These are phyloP conservation scores for Syncephalastrum sp. DNA, from an alignment of 371 early-diverging fungal species.

Conservation along the genomic window DNA sequence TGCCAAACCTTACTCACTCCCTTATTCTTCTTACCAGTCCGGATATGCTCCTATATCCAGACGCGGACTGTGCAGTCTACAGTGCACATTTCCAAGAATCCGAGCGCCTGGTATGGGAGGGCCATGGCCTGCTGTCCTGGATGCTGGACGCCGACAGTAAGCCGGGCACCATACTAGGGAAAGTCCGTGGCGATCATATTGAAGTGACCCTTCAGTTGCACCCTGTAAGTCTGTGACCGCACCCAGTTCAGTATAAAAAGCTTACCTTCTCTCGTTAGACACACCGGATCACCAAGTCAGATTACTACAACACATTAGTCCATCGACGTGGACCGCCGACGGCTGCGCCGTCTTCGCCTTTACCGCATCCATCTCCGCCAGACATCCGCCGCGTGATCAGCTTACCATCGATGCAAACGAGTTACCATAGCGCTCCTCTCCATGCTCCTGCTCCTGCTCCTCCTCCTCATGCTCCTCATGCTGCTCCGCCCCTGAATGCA, in stretches of 20 bases:
- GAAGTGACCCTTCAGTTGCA: constrained; percentile 37
- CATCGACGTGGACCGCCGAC: constrained; percentile 21
- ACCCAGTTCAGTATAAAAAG: neutral
- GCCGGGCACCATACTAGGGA: constrained; percentile 19
- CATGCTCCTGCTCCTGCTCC: constrained; percentile 2
- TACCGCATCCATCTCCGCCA: constrained; percentile 7
- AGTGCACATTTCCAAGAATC: constrained; percentile 40
- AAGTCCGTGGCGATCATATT: constrained; percentile 16
- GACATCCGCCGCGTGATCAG: constrained; percentile 17
- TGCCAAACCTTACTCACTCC: neutral
- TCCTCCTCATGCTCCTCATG: neutral
- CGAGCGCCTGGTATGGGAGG: constrained; percentile 42
- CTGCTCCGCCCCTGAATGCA: neutral
- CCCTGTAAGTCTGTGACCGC: constrained; percentile 27
- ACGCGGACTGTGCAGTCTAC: constrained; percentile 46
- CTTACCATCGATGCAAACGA: constrained; percentile 17
- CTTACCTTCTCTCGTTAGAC: constrained; percentile 12
- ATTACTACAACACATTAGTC: constrained; percentile 19
- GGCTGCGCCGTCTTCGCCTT: constrained; percentile 9
- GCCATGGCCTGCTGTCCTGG: constrained; percentile 49
- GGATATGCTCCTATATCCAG: constrained; percentile 41
- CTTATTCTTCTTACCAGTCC: constrained; percentile 16
- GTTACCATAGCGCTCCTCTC: neutral
- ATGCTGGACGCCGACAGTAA: constrained; percentile 27
- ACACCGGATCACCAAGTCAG: constrained; percentile 16